Base-by-base conservation (phyloP, 1,284 basidiomycete genomes). In the Heterobasidion occidentale region DNA sequence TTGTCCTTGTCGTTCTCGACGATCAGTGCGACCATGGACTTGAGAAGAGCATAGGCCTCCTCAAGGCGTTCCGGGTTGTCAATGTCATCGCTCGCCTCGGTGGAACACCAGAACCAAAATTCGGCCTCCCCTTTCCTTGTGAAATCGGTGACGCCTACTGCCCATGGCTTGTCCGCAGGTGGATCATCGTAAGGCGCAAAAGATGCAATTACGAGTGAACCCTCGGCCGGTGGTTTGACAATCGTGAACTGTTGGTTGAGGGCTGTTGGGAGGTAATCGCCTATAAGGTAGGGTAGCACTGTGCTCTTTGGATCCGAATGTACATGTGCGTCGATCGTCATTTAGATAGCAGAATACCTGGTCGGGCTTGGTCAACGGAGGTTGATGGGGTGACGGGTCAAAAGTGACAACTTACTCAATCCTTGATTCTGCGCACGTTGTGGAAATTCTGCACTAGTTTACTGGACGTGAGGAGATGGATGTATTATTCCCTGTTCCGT, bases 61-160 rank as follows among this genome's bases (percentile, higher is more conserved):
- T 33, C 45, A 52, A 53, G 53, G 34, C 34, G 34, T 33, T 42
- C 49, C 34, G 46, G 46, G 12, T 42, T 46, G 51, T 38, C 35
- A 2, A 27, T 27, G 44, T 19, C 12, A n/a, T 17, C 33, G 2
- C 9, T n/a, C 34, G 46, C 19, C 35, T 55, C 57, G 9, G 34
- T 52, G 6, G 59, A 56, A 3, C 49, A 59, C 59, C 57, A 59
- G 56, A 60, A 56, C 49, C 17, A 55, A 44, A 54, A 50, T 17
- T 52, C 54, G 19, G 55, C 51, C 36, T 58, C 51, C 2, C 14
- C n/a, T 3, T 17, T 33, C 11, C 53, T 36, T 2, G 51, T 52
- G 35, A 53, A 53, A 19, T 46, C 59, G 48, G 56, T 36, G 17
- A 53, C 38, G 7, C 46, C 47, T 2, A 54, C 34, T n/a, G 53